Conservation (phyloP, 208 protist genomes). For the Leishmania tarentolae region DNA sequence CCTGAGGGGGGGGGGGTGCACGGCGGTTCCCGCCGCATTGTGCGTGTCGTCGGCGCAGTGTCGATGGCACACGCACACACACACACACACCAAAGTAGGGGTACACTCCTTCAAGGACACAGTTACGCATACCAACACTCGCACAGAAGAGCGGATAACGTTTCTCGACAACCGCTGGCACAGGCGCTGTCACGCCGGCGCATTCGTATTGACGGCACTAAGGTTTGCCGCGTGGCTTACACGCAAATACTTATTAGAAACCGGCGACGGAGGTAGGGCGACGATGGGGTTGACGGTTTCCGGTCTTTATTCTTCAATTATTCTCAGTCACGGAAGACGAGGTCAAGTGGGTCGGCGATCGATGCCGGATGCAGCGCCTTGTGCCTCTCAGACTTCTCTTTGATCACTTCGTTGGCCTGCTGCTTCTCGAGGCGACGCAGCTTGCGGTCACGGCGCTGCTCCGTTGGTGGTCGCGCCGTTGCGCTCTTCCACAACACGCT, state of each 20-base stretch:
- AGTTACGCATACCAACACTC: background rate
- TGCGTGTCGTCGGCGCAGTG: background rate
- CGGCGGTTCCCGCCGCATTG: background rate
- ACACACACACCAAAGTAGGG: background rate
- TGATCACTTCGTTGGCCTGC: constrained; percentile 67
- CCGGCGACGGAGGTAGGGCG: background rate
- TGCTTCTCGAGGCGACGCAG: constrained; percentile 74
- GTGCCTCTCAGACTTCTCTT: constrained; percentile 64
- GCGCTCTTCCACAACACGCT: constrained; percentile 94
- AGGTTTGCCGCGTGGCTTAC: background rate
- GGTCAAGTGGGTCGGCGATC: constrained; percentile 64
- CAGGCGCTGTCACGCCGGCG: background rate
- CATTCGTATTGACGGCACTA: background rate
- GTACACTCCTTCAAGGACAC: background rate
- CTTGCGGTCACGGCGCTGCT: constrained; percentile 81
- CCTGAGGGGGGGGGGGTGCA: background rate
- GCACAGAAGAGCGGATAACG: background rate
- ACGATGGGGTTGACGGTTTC: background rate
- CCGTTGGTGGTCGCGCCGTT: constrained; percentile 62
- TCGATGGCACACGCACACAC: background rate
- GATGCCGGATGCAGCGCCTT: constrained; percentile 66
- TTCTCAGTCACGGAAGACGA: constrained; percentile 60
- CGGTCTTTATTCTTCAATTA: background rate
- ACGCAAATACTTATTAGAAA: constrained; percentile 7
- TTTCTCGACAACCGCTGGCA: constrained; percentile 2